Evolutionary conservation across 2,329 filamentous ascomycete genomes (phyloP).

Genomic region (Cladosporium sp.): DNA sequence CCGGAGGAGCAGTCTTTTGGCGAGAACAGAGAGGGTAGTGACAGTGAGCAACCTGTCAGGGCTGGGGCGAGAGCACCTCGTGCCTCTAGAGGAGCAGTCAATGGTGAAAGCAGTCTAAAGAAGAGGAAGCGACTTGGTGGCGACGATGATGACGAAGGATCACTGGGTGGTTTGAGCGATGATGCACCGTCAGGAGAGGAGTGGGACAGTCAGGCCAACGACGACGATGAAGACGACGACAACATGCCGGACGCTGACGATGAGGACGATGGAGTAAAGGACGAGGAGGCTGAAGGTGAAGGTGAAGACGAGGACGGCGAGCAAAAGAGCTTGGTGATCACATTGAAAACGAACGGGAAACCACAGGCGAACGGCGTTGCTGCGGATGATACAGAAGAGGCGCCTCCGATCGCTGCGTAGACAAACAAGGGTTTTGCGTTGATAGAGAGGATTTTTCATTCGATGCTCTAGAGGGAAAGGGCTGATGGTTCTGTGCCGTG

Average conservation of each 20-base stretch:
- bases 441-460: too few relatives aligned
- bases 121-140: constrained; percentile 47
- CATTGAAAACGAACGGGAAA: constrained; percentile 6
- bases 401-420: too few relatives aligned
- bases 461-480: too few relatives aligned
- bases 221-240: constrained; percentile 7
- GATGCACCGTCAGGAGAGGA: constrained; percentile 58
- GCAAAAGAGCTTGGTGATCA: constrained; percentile 10
- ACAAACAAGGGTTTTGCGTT: too few relatives aligned
- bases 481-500: too few relatives aligned
- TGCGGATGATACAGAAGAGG: background rate
- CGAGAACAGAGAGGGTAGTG: constrained; percentile 34
- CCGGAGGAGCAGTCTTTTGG: constrained; percentile 30
- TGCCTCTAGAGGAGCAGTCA: constrained; percentile 27
- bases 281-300: too few relatives aligned
- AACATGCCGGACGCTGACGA: constrained; percentile 10
- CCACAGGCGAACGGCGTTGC: background rate
- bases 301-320: constrained; percentile 7
- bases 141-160: constrained; percentile 50
- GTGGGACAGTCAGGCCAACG: constrained; percentile 37
- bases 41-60: constrained; percentile 41
- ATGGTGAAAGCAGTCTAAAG: constrained; percentile 26
- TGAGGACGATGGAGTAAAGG: constrained; percentile 1
- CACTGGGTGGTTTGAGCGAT: constrained; percentile 59
- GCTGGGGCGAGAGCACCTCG: constrained; percentile 43